Evolutionary conservation across 1,284 basidiomycete genomes (phyloP), one percentile per base, ranked within the genome.

Genomic region (Pseudozyma flocculosa): DNA sequence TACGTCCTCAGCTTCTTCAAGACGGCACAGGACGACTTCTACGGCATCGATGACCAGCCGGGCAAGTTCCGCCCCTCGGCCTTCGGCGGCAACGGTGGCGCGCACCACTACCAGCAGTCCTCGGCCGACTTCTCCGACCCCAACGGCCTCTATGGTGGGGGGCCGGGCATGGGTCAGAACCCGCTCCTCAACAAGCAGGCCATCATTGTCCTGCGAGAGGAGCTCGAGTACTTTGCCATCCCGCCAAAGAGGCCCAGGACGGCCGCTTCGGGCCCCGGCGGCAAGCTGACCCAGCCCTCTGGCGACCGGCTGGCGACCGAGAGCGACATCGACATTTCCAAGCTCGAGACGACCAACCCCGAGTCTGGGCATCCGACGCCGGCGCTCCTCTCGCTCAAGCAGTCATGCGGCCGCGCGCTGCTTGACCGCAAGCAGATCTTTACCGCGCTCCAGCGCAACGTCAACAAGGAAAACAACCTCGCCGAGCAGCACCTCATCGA

Each of bases 401-500:
- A 67, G 21, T 52, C 51, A 2, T 69, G 90, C 66, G 94, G 95
- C 15, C 84, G 87, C 59, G 88, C 88, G 64, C 83, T 99, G 59
- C 87, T 96, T 75, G 87, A 89, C 58, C 89, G 91, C 78, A 84
- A 85, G 72, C 90, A 88, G 78, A 96, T 99, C 73, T 99, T 99
- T 78, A 95, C 95, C 2, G 94, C 94, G 21, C 81, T 99, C 55
- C 94, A 99, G 82, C 84, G 95, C 70, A 99, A 98, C 79, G 92
- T 98, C 58, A 95, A 95, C 82, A 95, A 95, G 83, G 94, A 97
- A 82, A 97, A 97, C 79, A 98, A 99, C 78, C 83, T 96, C 64
- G 94, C 94, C 17, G 94, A 99, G 80, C 94, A 97, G 81, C 94
- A 98, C 81, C 82, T 99, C 65, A 99, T 99, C 80, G 95, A 98